These are phyloP conservation scores for Skeletonema marinoi DNA, from an alignment of 108 stramenopile genomes.

Conservation along the genomic window DNA sequence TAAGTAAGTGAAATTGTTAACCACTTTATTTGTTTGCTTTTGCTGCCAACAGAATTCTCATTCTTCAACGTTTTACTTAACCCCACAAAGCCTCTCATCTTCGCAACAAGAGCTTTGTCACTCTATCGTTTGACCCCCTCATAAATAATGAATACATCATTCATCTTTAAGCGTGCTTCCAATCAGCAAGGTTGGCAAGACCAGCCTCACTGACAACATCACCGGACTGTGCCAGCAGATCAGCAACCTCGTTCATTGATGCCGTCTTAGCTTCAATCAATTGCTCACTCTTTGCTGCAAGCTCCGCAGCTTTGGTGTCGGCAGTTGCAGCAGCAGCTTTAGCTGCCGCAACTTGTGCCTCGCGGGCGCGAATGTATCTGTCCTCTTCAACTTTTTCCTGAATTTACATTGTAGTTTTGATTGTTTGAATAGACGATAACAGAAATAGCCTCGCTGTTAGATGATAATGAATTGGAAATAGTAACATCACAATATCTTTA, in stretches of 20 bases:
- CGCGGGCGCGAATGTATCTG: slow-evolving; percentile 52
- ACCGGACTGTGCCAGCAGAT: slow-evolving; percentile 36
- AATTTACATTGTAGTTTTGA: not conserved
- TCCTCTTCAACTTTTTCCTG: slow-evolving; percentile 52
- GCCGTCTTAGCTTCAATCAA: slow-evolving; percentile 35
- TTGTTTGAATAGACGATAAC: not conserved
- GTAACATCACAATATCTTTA: not conserved
- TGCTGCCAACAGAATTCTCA: not conserved
- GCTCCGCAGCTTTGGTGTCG: slow-evolving; percentile 18
- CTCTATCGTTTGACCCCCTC: not conserved
- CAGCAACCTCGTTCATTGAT: slow-evolving; percentile 42
- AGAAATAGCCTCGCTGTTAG: not conserved
- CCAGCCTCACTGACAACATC: slow-evolving; percentile 49
- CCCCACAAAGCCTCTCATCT: not conserved
- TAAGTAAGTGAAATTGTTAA: not conserved
- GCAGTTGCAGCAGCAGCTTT: slow-evolving; percentile 16
- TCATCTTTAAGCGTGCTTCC: slow-evolving; percentile 22
- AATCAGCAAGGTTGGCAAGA: slow-evolving; percentile 45
- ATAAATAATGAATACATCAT: not conserved
- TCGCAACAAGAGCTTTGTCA: not conserved
- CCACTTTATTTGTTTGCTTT: not conserved
- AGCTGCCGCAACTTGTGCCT: slow-evolving; percentile 26
- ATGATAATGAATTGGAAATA: not conserved
- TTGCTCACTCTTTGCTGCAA: slow-evolving; percentile 26
- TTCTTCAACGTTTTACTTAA: not conserved